Base-by-base conservation (phyloP, 2,329 filamentous ascomycete species). In the Camillea tinctor region DNA sequence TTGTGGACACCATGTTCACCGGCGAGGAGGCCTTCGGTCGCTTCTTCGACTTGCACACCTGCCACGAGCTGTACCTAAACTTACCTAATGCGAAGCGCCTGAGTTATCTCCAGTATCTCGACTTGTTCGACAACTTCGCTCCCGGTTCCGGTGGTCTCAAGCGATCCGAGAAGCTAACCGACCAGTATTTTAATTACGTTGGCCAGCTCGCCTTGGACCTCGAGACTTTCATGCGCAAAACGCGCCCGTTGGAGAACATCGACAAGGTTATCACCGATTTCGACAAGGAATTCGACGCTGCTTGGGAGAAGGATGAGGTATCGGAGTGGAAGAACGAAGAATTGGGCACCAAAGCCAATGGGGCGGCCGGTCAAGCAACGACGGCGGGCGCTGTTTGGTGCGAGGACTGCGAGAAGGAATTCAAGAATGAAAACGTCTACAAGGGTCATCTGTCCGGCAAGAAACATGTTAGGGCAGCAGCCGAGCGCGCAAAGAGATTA, bases 401-500 rank as follows among this genome's bases (percentile, higher is more conserved):
- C 71, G 83, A 89, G 5, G 93, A 93, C 64, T 99, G 95, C 73
- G 90, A 95, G 72, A 97, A 93, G 77, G 92, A 94, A 61, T 99
- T 98, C 78, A 93, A 91, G 71, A 98, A 97, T 70, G 88, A 95
- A 66, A 97, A 97, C 63, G 92, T 97, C 53, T 97, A 96, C 80
- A 93, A 93, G 69, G 88, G 86, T 44, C 95, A 99, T 74, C 77
- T 99, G 62, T 89, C 81, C 0, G 94, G 94, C 50, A 94, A 96
- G 77, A 99, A 98, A 74, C 95, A 99, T 74, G 86, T 94, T 74
- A 92, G 92, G 69, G 91, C 91, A 0, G 91, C 90, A 0, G 87
- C 92, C 72, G 82, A 84, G 56, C 83, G 88, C 50, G 81, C 81
- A 57, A 76, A 80, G 62, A 76, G 78, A 60, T 75, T 78, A 62